Evolutionary conservation across 2,329 filamentous ascomycete genomes (phyloP).

Genomic region (Phialophora expanda): DNA sequence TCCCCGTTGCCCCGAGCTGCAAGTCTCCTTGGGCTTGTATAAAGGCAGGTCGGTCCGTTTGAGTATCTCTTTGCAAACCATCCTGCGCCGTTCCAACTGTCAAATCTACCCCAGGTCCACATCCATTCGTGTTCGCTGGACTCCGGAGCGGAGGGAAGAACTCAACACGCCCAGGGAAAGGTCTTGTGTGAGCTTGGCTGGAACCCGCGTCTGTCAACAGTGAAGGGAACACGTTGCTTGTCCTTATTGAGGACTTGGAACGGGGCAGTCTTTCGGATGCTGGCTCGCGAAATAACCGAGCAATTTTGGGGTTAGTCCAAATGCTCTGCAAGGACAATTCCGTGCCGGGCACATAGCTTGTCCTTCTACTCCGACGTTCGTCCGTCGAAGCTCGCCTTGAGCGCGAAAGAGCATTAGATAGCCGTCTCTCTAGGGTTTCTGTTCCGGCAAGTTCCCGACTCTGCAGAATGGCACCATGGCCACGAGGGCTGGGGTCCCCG

Average conservation of each 20-base stretch:
- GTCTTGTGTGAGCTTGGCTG: neutral
- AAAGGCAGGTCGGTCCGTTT: neutral
- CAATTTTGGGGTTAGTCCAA: constrained; percentile 25
- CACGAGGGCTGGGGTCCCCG: constrained; percentile 16
- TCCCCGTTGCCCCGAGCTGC: constrained; percentile 6
- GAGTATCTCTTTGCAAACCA: neutral
- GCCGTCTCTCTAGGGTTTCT: constrained; percentile 30
- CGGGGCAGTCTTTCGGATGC: constrained; percentile 29
- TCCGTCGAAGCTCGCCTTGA: constrained; percentile 24
- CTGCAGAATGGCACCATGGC: constrained; percentile 2
- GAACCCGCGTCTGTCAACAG: neutral
- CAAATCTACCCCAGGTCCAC: neutral
- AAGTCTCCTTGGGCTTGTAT: neutral
- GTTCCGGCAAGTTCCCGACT: constrained; percentile 27
- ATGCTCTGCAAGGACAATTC: constrained; percentile 19
- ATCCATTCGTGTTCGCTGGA: constrained; percentile 21
- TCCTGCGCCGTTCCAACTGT: neutral
- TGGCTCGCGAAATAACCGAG: constrained; percentile 28
- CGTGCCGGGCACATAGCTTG: constrained; percentile 17
- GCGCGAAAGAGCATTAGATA: constrained; percentile 28
- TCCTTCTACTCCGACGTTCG: constrained; percentile 13
- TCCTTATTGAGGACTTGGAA: constrained; percentile 22
- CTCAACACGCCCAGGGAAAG: constrained; percentile 20
- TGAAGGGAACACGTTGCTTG: neutral
- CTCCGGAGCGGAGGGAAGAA: constrained; percentile 35